Percentiles rank a stretch among this genome's conserved stretches.
phyloP scores from a whole-genome alignment of 2,329 filamentous ascomycete species.

The Calcarisporium arbuscula region DNA sequence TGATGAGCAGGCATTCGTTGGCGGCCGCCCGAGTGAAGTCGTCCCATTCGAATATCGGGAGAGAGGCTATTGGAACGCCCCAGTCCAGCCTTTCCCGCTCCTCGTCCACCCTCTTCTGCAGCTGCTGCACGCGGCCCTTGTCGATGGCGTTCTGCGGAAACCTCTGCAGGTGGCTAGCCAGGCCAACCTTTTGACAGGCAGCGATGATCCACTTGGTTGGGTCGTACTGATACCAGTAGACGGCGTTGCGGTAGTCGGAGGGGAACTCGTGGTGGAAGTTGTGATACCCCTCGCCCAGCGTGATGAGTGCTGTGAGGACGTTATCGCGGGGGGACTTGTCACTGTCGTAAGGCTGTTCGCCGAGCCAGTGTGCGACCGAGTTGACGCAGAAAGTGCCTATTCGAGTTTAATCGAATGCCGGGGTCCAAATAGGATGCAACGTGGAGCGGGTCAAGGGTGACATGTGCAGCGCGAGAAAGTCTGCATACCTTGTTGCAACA shows the following conservation, averaged over 20 bases:
- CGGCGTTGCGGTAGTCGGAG: constrained; percentile 78
- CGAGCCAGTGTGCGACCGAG: constrained; percentile 75
- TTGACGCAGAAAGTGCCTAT: constrained; percentile 76
- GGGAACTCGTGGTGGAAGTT: constrained; percentile 89
- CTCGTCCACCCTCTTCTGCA: constrained; percentile 78
- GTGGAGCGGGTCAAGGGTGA: too few relatives aligned
- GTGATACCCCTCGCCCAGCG: constrained; percentile 76
- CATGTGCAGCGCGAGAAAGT: too few relatives aligned
- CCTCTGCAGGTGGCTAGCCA: constrained; percentile 74
- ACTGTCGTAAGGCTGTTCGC: constrained; percentile 79
- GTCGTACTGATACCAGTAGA: constrained; percentile 77
- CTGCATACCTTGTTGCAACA: constrained; percentile 58
- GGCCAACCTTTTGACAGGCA: constrained; percentile 65
- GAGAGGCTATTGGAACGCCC: constrained; percentile 69
- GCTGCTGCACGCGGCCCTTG: constrained; percentile 73
- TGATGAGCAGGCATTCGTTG: constrained; percentile 57
- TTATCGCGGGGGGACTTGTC: constrained; percentile 77
- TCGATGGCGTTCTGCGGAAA: constrained; percentile 81
- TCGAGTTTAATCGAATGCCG: too few relatives aligned
- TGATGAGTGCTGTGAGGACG: constrained; percentile 70
- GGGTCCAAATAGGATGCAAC: background rate
- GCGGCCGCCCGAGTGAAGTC: constrained; percentile 66
- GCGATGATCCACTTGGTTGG: constrained; percentile 73
- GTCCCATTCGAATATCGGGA: constrained; percentile 73
- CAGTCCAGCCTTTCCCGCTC: constrained; percentile 69